These are phyloP conservation scores for Podospora comata DNA, from an alignment of 495 filamentous ascomycete genomes.

Conservation along the genomic window DNA sequence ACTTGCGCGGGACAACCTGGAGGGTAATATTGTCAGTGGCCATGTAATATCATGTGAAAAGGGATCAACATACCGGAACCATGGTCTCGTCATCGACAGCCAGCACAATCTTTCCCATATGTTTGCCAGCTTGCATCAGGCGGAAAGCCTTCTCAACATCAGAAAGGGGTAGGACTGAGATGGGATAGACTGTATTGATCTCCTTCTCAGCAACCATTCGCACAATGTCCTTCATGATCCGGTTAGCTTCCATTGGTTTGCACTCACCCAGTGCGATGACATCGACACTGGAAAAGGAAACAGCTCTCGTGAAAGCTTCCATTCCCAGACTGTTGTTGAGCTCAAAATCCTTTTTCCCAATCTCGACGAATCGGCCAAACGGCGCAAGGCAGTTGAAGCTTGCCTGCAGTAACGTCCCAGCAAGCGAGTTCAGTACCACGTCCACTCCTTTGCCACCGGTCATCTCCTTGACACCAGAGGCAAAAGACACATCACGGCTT, in stretches of 20 bases:
- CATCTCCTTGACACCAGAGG: slow-evolving; percentile 38
- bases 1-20: slow-evolving; percentile 19
- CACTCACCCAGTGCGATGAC: slow-evolving; percentile 26
- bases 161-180: slow-evolving; percentile 35
- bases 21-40: slow-evolving; percentile 9
- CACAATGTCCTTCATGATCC: slow-evolving; percentile 42
- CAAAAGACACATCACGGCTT: slow-evolving; percentile 41
- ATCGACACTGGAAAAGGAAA: slow-evolving; percentile 36
- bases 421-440: slow-evolving; percentile 58
- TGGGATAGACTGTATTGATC: slow-evolving; percentile 33
- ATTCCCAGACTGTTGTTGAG: slow-evolving; percentile 38
- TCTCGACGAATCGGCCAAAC: slow-evolving; percentile 57
- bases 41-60: slow-evolving; percentile 6
- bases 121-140: slow-evolving; percentile 48
- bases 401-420: slow-evolving; percentile 52
- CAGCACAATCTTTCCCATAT: slow-evolving; percentile 58
- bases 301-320: slow-evolving; percentile 40
- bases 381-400: slow-evolving; percentile 53
- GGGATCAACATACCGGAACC: slow-evolving; percentile 24
- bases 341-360: slow-evolving; percentile 47
- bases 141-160: slow-evolving; percentile 46
- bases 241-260: slow-evolving; percentile 32
- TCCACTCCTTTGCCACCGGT: slow-evolving; percentile 55
- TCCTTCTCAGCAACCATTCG: slow-evolving; percentile 37
- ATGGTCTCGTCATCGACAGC: slow-evolving; percentile 18